Evolutionary conservation across 2,329 filamentous ascomycete genomes (phyloP), one percentile per base, ranked within the genome.

Genomic region (Lachnellula willkommii): DNA sequence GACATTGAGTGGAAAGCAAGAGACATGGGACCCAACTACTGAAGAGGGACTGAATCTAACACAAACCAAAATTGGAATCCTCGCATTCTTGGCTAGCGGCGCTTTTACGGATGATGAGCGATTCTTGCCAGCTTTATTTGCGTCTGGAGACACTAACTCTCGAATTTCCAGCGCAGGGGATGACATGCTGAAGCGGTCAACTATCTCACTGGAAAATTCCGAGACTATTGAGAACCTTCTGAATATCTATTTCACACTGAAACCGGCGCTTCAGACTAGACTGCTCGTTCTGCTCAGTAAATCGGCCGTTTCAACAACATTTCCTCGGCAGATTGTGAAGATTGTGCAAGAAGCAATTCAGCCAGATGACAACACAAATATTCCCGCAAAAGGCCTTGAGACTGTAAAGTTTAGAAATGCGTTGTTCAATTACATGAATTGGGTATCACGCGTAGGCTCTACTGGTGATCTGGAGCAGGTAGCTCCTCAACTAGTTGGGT

Each of bases 401-500:
- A 84, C 84, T 2, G 81, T 83, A 1, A 95, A 94, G 69, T 79
- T 96, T 9, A 83, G 91, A 62, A 86, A 84, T 47, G 89, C 92
- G 1, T 79, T 96, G 4, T 94, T 97, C 65, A 83, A 87, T 40
- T 95, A 93, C 64, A 82, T 95, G 54, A 89, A 90, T 51, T 97
- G 92, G 83, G 84, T 94, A 11, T 89, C 92, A 9, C 83, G 87
- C 35, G 84, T 90, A 64, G 89, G 87, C 7, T 79, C 84, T 0
- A 65, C 74, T 32, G 73, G 79, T 1, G 79, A 83, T 50, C 82
- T 94, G 14, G 75, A 77, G 53, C 72, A 77, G 8, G 84, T 95
- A 63, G 89, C 88, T 0, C 77, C 81, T 2, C 80, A 81, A 43
- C 78, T 95, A 3, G 83, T 95, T 17, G 72, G 79, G 8, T 81